Base-by-base conservation (phyloP, 78 protist species). In the Polysphondylium violaceum region DNA sequence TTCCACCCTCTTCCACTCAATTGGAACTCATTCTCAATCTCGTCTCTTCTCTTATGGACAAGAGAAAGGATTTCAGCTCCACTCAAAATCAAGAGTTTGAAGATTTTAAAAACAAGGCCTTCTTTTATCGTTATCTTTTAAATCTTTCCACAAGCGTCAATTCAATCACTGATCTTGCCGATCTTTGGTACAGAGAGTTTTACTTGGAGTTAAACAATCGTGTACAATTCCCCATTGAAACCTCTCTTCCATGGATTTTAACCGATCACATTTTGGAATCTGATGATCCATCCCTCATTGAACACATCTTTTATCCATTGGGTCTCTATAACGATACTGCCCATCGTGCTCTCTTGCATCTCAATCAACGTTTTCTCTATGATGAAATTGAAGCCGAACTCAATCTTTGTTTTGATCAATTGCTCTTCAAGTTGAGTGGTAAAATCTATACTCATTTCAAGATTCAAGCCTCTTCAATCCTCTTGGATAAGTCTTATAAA, bases 311-410 rank as follows among this genome's bases (percentile, higher is more conserved):
- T 50, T 93, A 50, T 36, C 98, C 98, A 53, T 60, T 97, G 25
- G 95, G 95, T 81, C 59, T 97, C 35, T 97, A 97, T 85, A 96
- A 97, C 60, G 98, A 96, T 67, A 94, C 96, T 2, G 97, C 98
- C 25, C 61, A 68, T 44, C 55, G 65, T 29, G 95, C 98, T 9
- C 89, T 97, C 33, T 60, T 43, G 38, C 0, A 33, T 14, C 86
- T 97, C 21, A 47, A 61, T 17, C 76, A 85, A 60, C 95, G 85
- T 44, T 95, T 68, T 76, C 76, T 97, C 41, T 96, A 87, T 63
- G 95, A 96, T 67, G 98, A 97, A 63, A 67, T 97, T 36, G 97
- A 97, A 44, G 98, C 98, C 14, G 98, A 97, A 87, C 61, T 94
- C 29, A 95, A 97, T 69, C 89, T 97, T 0, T 58, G 73, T 50